A percentile compares a stretch with the other conserved stretches of the same genome.
phyloP scores from a whole-genome alignment of 441 rosid genomes.

The Breynia disticha region DNA sequence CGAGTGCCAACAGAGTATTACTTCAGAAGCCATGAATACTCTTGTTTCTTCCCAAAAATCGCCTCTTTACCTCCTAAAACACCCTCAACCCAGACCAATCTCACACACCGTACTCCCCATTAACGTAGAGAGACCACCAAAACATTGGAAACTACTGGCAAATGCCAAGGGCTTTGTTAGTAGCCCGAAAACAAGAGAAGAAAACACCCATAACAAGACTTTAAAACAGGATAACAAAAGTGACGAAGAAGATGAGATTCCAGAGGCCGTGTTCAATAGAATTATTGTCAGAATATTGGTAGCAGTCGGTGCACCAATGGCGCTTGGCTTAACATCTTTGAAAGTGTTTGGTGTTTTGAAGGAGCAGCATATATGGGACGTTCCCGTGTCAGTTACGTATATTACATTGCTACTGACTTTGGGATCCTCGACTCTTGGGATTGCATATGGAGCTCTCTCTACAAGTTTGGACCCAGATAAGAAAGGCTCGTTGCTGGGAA shows the following conservation, averaged over 20 bases:
- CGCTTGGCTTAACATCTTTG: constrained; percentile 39
- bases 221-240: constrained; percentile 4
- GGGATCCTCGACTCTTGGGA: constrained; percentile 55
- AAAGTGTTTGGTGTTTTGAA: constrained; percentile 31
- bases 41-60: constrained; percentile 25
- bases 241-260: constrained; percentile 40
- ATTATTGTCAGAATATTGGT: constrained; percentile 36
- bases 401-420: constrained; percentile 42
- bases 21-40: constrained; percentile 29
- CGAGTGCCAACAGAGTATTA: neutral
- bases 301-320: constrained; percentile 54
- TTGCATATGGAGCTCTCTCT: constrained; percentile 71
- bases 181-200: constrained; percentile 4
- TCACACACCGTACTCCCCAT: constrained; percentile 6
- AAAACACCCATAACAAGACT: constrained; percentile 6
- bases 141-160: constrained; percentile 28
- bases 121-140: constrained; percentile 11
- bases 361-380: constrained; percentile 47
- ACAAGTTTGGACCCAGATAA: constrained; percentile 49
- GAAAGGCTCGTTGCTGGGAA: constrained; percentile 50
- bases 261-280: constrained; percentile 52
- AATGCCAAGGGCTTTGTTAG: constrained; percentile 46
- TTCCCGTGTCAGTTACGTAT: constrained; percentile 55
- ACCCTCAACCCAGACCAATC: constrained; percentile 14
- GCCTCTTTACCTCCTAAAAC: constrained; percentile 17